Evolutionary conservation across 352 stramenopile genomes (phyloP).

Genomic region (Pythium periplocum): DNA sequence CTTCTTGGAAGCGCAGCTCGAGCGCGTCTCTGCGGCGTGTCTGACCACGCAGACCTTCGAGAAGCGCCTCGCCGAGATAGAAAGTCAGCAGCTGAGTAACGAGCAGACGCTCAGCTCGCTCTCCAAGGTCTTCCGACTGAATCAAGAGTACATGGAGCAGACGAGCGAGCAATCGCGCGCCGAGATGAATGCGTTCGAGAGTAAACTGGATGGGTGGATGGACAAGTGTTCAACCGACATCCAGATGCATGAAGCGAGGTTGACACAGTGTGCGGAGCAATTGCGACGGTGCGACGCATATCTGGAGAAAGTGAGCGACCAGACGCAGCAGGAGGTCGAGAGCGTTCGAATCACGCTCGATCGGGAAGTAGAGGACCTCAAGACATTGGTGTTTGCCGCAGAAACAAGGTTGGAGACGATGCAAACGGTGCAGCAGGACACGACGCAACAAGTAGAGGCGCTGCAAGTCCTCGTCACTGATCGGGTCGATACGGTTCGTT

Average conservation of each 20-base stretch:
- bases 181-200: slow-evolving; percentile 29
- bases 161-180: slow-evolving; percentile 30
- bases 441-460: slow-evolving; percentile 32
- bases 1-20: slow-evolving; percentile 85
- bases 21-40: slow-evolving; percentile 79
- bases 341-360: slow-evolving; percentile 15
- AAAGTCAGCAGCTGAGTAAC: slow-evolving; percentile 30
- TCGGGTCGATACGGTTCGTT: slow-evolving; percentile 38
- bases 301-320: slow-evolving; percentile 26
- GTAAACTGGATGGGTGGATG: slow-evolving; percentile 53
- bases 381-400: slow-evolving; percentile 36
- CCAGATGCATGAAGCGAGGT: slow-evolving; percentile 26
- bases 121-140: slow-evolving; percentile 61
- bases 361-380: slow-evolving; percentile 46
- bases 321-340: slow-evolving; percentile 24
- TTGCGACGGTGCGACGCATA: slow-evolving; percentile 36
- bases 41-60: slow-evolving; percentile 69
- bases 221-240: slow-evolving; percentile 54
- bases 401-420: slow-evolving; percentile 42
- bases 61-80: slow-evolving; percentile 46
- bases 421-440: slow-evolving; percentile 25
- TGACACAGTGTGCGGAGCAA: slow-evolving; percentile 33
- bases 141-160: slow-evolving; percentile 71
- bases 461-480: slow-evolving; percentile 34
- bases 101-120: slow-evolving; percentile 63